phyloP scores from a whole-genome alignment of 768 basidiomycete species.

The Suillus plorans region DNA sequence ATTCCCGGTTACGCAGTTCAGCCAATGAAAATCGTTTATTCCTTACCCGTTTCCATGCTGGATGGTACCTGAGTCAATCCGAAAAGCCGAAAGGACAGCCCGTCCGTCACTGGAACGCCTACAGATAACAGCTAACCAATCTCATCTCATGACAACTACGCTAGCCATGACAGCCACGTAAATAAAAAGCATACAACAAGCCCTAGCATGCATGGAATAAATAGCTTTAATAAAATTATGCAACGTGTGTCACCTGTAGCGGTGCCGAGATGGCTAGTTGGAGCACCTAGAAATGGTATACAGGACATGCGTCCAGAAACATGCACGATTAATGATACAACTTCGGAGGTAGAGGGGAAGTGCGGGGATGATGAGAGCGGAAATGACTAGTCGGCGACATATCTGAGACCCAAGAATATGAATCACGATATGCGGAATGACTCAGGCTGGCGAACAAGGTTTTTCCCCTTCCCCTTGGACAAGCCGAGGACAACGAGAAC shows the following conservation, averaged over 20 bases:
- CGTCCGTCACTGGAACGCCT: too few relatives aligned
- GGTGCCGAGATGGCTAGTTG: background rate
- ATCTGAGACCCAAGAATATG: background rate
- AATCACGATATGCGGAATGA: too few relatives aligned
- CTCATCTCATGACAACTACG: too few relatives aligned
- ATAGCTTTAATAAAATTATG: background rate
- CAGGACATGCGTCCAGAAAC: background rate
- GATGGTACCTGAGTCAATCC: too few relatives aligned
- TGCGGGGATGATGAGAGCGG: background rate
- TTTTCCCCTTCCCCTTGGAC: background rate
- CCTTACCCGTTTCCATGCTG: too few relatives aligned
- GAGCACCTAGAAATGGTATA: background rate
- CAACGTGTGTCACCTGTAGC: background rate
- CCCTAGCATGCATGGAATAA: background rate
- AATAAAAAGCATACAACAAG: too few relatives aligned
- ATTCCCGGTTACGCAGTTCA: too few relatives aligned
- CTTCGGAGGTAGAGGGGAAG: background rate
- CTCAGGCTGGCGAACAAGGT: background rate
- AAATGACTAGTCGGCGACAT: background rate
- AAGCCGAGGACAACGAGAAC: conserved; percentile 1
- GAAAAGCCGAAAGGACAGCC: too few relatives aligned
- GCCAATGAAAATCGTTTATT: too few relatives aligned
- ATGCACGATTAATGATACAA: background rate
- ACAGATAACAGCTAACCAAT: too few relatives aligned
- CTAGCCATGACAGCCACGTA: too few relatives aligned